Percentiles rank a stretch among this genome's conserved stretches.
Conservation (phyloP, 1,284 basidiomycete species). For the Schizophyllum amplum region DNA sequence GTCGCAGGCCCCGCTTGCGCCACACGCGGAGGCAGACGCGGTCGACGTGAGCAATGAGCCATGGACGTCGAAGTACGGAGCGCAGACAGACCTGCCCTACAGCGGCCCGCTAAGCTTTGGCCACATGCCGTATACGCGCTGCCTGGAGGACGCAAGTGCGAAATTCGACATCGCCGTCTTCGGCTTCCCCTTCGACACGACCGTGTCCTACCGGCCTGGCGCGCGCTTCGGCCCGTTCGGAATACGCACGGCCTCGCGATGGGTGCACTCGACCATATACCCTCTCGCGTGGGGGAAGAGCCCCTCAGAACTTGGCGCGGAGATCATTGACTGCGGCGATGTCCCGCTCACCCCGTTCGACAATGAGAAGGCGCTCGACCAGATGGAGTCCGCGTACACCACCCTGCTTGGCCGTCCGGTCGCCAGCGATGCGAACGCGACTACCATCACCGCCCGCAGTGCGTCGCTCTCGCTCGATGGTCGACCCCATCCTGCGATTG, state of each 20-base stretch:
- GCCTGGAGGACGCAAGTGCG: constrained; percentile 39
- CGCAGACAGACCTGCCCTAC: constrained; percentile 16
- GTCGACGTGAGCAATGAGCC: constrained; percentile 14
- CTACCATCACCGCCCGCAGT: constrained; percentile 14
- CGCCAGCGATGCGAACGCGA: constrained; percentile 19
- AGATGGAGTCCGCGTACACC: constrained; percentile 56
- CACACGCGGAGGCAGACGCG: neutral
- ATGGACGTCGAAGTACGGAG: constrained; percentile 20
- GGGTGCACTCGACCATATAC: constrained; percentile 39
- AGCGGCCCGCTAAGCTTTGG: constrained; percentile 50
- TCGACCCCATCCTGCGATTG: constrained; percentile 46
- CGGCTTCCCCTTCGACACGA: constrained; percentile 64
- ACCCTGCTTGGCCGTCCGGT: constrained; percentile 44
- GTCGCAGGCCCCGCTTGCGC: neutral
- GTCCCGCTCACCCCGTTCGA: constrained; percentile 51
- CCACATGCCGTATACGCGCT: constrained; percentile 44
- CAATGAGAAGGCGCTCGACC: constrained; percentile 52
- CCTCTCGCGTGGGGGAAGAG: constrained; percentile 44
- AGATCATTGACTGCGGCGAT: constrained; percentile 60
- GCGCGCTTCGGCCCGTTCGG: constrained; percentile 63
- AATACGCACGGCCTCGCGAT: constrained; percentile 52
- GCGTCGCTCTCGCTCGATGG: constrained; percentile 39
- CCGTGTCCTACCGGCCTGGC: constrained; percentile 52
- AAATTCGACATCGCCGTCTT: constrained; percentile 53
- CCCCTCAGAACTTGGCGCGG: constrained; percentile 38